phyloP scores from a whole-genome alignment of 257 asterid species.

The Solanum virginianum region DNA sequence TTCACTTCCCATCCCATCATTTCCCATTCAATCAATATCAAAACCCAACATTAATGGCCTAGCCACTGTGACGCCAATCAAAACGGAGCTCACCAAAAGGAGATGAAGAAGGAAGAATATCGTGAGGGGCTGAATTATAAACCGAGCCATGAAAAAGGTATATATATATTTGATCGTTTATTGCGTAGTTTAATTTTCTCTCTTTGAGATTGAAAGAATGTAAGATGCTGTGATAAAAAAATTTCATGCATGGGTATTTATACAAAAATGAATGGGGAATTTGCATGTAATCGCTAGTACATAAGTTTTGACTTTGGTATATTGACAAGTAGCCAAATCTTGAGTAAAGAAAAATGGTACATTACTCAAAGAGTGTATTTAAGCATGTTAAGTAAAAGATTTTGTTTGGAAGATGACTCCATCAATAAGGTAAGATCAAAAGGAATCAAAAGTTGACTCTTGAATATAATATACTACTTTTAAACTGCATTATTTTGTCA shows the following conservation, averaged over 20 bases:
- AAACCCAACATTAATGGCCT: neutral
- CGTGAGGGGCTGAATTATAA: neutral
- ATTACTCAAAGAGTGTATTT: neutral
- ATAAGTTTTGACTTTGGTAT: neutral
- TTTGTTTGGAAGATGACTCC: constrained; percentile 8
- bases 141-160: neutral
- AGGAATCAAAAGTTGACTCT: neutral
- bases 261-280: neutral
- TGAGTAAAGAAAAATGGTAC: neutral
- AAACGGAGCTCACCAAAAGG: neutral
- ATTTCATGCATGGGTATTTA: neutral
- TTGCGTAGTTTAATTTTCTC: neutral
- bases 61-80: neutral
- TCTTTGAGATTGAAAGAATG: neutral
- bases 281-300: neutral
- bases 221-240: neutral
- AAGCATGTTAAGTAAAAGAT: constrained; percentile 1
- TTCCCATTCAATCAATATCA: too few relatives aligned
- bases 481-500: neutral
- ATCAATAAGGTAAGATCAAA: constrained; percentile 1
- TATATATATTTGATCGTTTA: neutral
- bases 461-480: neutral
- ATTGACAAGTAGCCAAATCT: neutral
- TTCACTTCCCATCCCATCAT: too few relatives aligned
- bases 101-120: neutral